Conservation (phyloP, 2,329 filamentous ascomycete genomes). For the Tetracladium maxilliforme region DNA sequence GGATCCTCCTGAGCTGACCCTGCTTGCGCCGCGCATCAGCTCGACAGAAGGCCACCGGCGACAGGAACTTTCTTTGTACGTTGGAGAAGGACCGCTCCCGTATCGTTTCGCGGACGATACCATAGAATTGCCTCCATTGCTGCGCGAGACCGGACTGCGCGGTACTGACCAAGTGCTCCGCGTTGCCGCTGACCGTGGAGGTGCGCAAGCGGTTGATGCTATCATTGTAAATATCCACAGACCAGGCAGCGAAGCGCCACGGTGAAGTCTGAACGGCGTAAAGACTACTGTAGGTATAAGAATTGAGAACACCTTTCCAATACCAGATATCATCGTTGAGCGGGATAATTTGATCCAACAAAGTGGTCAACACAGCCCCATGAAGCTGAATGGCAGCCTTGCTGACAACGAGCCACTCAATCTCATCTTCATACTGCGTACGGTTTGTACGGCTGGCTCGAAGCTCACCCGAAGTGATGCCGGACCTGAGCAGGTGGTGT, state of each 20-base stretch:
- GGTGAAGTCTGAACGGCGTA: conserved; percentile 84
- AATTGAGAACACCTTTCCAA: conserved; percentile 80
- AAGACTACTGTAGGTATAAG: conserved; percentile 61
- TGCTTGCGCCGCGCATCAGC: conserved; percentile 65
- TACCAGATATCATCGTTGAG: conserved; percentile 85
- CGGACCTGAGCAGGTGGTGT: conserved; percentile 46
- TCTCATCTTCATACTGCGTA: conserved; percentile 52
- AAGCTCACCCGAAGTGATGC: conserved; percentile 25
- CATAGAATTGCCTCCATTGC: conserved; percentile 61
- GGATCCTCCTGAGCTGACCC: conserved; percentile 52
- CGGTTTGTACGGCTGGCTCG: conserved; percentile 16
- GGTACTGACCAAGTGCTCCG: conserved; percentile 10
- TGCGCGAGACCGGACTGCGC: conserved; percentile 21
- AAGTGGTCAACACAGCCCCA: conserved; percentile 59
- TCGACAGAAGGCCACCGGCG: conserved; percentile 62
- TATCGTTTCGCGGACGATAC: conserved; percentile 62
- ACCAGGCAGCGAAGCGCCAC: conserved; percentile 56
- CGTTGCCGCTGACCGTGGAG: conserved; percentile 10
- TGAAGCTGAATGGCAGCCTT: conserved; percentile 90
- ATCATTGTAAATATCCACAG: conserved; percentile 54
- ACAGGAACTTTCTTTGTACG: conserved; percentile 58
- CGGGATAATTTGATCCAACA: conserved; percentile 72
- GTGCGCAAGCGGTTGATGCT: conserved; percentile 10
- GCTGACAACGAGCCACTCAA: conserved; percentile 81
- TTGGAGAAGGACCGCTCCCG: conserved; percentile 56